Evolutionary conservation across 2,329 filamentous ascomycete species (phyloP).

Genomic region (Dryadomyces quercus-mongolicae): DNA sequence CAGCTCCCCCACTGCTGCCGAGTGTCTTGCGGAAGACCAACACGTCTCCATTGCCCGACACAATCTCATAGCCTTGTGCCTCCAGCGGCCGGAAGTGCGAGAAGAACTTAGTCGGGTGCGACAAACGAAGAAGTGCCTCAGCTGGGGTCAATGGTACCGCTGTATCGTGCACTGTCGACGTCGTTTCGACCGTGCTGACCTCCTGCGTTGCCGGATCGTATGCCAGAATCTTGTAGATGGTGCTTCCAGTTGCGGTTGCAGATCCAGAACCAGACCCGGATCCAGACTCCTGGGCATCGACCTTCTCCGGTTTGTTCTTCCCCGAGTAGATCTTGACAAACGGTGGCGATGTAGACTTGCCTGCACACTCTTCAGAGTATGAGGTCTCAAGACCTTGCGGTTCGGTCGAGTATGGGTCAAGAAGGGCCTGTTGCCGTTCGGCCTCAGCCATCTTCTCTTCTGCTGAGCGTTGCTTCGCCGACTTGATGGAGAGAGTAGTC

Average conservation of each 20-base stretch:
- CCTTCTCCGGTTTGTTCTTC: too few relatives aligned
- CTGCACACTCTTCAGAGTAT: constrained; percentile 30
- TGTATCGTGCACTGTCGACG: constrained; percentile 36
- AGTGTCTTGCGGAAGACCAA: constrained; percentile 54
- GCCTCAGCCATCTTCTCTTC: not conserved
- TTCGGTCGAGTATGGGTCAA: constrained; percentile 25
- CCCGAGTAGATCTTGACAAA: constrained; percentile 19
- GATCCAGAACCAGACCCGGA: not conserved
- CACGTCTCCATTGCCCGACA: constrained; percentile 49
- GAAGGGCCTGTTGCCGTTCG: constrained; percentile 4
- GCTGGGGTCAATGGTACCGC: constrained; percentile 42
- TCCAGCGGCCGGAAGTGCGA: constrained; percentile 48
- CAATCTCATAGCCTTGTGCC: constrained; percentile 52
- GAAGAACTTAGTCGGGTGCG: constrained; percentile 53
- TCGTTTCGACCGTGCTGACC: constrained; percentile 48
- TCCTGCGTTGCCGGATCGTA: constrained; percentile 48
- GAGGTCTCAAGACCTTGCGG: constrained; percentile 36
- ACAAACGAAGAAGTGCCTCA: constrained; percentile 47
- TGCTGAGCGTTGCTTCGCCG: constrained; percentile 9
- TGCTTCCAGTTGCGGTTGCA: not conserved
- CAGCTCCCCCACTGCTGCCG: not conserved
- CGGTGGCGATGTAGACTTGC: constrained; percentile 20
- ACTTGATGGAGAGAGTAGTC: constrained; percentile 14
- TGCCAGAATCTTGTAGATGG: constrained; percentile 52
- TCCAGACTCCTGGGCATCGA: not conserved